Evolutionary conservation across 2,329 filamentous ascomycete genomes (phyloP), one percentile per base, ranked within the genome.

Genomic region (Coniosporium uncinatum): DNA sequence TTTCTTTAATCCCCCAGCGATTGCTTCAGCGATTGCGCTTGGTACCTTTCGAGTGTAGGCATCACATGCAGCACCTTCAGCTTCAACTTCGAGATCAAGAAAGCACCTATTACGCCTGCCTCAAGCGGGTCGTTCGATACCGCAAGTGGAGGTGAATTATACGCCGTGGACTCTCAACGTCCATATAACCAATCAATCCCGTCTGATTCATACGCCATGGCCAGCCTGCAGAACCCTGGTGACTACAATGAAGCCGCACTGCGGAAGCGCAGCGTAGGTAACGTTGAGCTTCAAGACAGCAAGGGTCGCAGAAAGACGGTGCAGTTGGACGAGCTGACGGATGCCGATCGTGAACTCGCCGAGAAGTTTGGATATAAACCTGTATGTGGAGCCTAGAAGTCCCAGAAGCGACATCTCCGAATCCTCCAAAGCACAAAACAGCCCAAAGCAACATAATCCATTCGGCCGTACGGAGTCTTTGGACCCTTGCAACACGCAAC

Each of bases 311-410:
- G 39, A 19, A 19, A 21, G 29, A 42, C 39, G 6, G 45, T 55
- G 14, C 46, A 52, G 14, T 34, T 56, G 16, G 49, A 53, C 18
- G 54, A 56, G 27, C 36, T 55, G 31, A 49, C 36, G 42, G 49
- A 42, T 14, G 55, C 53, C 34, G 55, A 58, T 39, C 42, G 52
- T 27, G 53, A 42, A 16, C 43, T 58, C 18, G 55, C 55, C 16
- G 55, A 56, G 46, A 47, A 56, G 42, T 57, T 57, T 45, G 55
- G 55, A 14, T 58, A 58, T 40, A 55, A 57, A 39, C 55, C 55
- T 36, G 55, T 57, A 51, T 33, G 36, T n/a, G n/a, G n/a, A n/a
- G n/a, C n/a, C n/a, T n/a, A n/a, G 63, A n/a, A n/a, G n/a, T n/a
- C n/a, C n/a, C n/a, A n/a, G n/a, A n/a, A n/a, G n/a, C n/a, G n/a